These are phyloP conservation scores for Talaromyces proteolyticus DNA, from an alignment of 495 filamentous ascomycete species.

Conservation along the genomic window DNA sequence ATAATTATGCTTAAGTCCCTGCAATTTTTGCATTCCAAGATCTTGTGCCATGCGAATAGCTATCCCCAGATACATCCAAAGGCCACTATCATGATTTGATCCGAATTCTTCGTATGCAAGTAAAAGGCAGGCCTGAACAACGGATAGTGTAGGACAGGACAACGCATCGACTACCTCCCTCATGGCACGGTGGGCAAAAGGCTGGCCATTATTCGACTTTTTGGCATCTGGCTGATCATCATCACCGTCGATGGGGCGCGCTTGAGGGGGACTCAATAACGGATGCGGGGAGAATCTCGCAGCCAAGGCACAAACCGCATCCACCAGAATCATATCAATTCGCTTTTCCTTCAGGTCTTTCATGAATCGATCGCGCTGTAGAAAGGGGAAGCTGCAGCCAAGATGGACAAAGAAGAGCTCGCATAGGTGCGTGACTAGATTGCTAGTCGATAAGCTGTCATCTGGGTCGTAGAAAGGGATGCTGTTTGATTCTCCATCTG, in stretches of 20 bases:
- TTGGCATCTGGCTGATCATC: constrained; percentile 27
- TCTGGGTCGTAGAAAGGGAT: constrained; percentile 74
- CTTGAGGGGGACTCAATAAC: constrained; percentile 48
- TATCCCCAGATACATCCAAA: constrained; percentile 87
- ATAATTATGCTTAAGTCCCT: constrained; percentile 64
- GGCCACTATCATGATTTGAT: constrained; percentile 74
- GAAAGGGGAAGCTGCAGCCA: constrained; percentile 77
- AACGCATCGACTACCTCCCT: constrained; percentile 68
- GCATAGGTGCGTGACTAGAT: constrained; percentile 66
- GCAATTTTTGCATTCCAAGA: constrained; percentile 71
- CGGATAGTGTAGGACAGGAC: constrained; percentile 70
- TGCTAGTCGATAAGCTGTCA: constrained; percentile 59
- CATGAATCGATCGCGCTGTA: constrained; percentile 63
- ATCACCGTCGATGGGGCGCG: constrained; percentile 43
- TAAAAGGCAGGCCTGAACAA: constrained; percentile 72
- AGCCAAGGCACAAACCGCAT: constrained; percentile 74
- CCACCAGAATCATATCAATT: constrained; percentile 80
- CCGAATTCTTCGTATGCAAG: constrained; percentile 85
- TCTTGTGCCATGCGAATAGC: constrained; percentile 84
- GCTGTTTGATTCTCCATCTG: constrained; percentile 53
- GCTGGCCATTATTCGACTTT: constrained; percentile 52
- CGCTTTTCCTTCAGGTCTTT: constrained; percentile 67
- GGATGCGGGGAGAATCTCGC: constrained; percentile 74
- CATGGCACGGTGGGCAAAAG: constrained; percentile 75
- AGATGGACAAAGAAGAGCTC: constrained; percentile 74